Conservation (phyloP, 495 filamentous ascomycete genomes). For the Neurospora sp. region DNA sequence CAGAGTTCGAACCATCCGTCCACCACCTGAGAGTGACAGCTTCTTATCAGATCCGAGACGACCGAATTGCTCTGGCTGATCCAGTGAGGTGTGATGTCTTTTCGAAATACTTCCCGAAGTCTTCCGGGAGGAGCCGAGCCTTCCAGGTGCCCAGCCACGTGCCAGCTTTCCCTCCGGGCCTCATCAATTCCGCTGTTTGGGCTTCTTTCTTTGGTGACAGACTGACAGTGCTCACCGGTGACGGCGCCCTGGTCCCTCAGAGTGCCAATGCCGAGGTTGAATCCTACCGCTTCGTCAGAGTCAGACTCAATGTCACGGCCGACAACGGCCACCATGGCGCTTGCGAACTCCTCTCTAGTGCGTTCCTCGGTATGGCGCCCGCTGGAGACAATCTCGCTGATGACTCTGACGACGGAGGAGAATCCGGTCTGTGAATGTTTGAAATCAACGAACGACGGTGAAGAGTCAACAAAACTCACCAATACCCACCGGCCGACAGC, state of each 20-base stretch:
- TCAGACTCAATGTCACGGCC: background rate
- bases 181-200: background rate
- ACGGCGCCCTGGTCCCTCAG: background rate
- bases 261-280: background rate
- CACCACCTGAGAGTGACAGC: background rate
- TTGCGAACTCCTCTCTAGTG: background rate
- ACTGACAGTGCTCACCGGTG: background rate
- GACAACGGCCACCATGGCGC: background rate
- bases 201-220: background rate
- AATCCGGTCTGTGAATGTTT: background rate
- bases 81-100: background rate
- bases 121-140: background rate
- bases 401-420: background rate
- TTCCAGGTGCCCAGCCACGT: background rate
- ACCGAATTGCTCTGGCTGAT: background rate
- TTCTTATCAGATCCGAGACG: background rate
- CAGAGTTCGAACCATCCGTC: background rate
- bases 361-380: background rate
- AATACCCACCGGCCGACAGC: background rate
- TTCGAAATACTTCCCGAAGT: background rate
- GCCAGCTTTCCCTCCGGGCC: background rate
- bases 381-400: background rate
- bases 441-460: background rate
- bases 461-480: background rate
- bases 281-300: background rate